Conservation (phyloP, 768 basidiomycete species). For the Russula earlei region DNA sequence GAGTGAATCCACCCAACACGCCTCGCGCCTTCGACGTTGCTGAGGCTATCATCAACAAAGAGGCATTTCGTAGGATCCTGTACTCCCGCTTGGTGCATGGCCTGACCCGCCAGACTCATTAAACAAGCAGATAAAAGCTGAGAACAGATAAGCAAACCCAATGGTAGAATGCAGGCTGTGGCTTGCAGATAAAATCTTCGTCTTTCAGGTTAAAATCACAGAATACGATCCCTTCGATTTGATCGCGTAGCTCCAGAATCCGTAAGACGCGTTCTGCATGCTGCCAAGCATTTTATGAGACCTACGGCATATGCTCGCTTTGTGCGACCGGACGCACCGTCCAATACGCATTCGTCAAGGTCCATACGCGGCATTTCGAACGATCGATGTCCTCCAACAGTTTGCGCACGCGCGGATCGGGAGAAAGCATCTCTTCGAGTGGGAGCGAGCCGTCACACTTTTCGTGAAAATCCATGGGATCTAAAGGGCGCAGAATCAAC, state of each 20-base stretch:
- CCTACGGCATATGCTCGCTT: no score
- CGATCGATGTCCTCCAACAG: conserved; percentile 75
- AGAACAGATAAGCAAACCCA: conserved; percentile 33
- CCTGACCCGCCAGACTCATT: conserved; percentile 33
- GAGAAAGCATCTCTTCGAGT: conserved; percentile 67
- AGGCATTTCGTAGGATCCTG: conserved; percentile 61
- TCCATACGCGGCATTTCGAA: conserved; percentile 73
- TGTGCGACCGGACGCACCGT: conserved; percentile 35
- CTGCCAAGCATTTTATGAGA: conserved; percentile 30
- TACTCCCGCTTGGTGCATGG: conserved; percentile 51
- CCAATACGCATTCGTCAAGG: conserved; percentile 75
- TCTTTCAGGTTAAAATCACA: conserved; percentile 63
- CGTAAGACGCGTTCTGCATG: conserved; percentile 73
- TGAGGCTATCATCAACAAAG: conserved; percentile 70
- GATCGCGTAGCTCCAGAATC: conserved; percentile 63
- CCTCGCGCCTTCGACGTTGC: conserved; percentile 60
- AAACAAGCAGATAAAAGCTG: neutral
- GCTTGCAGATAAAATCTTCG: conserved; percentile 69
- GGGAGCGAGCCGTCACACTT: conserved; percentile 81
- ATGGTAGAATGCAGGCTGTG: conserved; percentile 61
- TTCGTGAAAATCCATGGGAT: conserved; percentile 75
- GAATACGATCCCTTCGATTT: conserved; percentile 63
- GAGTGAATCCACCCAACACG: conserved; percentile 62
- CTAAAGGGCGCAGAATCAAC: conserved; percentile 29
- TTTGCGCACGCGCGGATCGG: conserved; percentile 49